Evolutionary conservation across 2,329 filamentous ascomycete species (phyloP).

Genomic region (Epichloe gansuensis): DNA sequence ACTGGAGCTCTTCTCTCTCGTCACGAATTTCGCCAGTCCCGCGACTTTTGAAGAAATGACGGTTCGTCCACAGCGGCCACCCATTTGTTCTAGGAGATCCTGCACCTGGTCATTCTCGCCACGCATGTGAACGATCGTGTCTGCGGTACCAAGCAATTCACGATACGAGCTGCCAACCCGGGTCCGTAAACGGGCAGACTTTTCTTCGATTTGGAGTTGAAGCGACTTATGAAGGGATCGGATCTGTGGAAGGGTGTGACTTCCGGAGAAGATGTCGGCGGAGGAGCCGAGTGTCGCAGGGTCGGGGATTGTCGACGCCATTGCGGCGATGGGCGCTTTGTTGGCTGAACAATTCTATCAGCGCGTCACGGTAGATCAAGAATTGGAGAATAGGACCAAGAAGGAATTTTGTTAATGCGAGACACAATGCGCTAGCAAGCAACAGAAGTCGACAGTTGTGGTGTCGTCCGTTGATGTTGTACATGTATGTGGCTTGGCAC

Average conservation of each 20-base stretch:
- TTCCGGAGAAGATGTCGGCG: conserved; percentile 41
- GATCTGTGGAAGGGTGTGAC: conserved; percentile 50
- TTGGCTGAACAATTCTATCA: conserved; percentile 5
- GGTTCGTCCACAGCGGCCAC: conserved; percentile 62
- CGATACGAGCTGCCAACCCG: conserved; percentile 64
- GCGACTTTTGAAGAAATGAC: conserved; percentile 54
- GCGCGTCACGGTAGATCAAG: neutral
- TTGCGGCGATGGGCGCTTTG: conserved; percentile 13
- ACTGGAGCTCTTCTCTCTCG: conserved; percentile 15
- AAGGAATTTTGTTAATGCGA: too few species aligned
- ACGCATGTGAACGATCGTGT: conserved; percentile 88
- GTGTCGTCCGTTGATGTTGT: neutral
- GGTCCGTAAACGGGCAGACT: conserved; percentile 47
- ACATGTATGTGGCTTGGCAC: neutral
- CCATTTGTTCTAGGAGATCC: conserved; percentile 57
- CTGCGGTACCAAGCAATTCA: conserved; percentile 80
- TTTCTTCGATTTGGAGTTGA: conserved; percentile 48
- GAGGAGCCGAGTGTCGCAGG: conserved; percentile 35
- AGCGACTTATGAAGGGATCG: conserved; percentile 49
- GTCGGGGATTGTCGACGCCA: conserved; percentile 30
- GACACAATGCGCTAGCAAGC: neutral
- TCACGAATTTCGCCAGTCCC: conserved; percentile 39
- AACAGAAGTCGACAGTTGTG: neutral
- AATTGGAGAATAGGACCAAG: neutral
- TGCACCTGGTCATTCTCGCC: conserved; percentile 65